Percentiles rank a stretch among this genome's conserved stretches.
Conservation (phyloP, 306 rosid species). For the Bauhinia variegata region DNA sequence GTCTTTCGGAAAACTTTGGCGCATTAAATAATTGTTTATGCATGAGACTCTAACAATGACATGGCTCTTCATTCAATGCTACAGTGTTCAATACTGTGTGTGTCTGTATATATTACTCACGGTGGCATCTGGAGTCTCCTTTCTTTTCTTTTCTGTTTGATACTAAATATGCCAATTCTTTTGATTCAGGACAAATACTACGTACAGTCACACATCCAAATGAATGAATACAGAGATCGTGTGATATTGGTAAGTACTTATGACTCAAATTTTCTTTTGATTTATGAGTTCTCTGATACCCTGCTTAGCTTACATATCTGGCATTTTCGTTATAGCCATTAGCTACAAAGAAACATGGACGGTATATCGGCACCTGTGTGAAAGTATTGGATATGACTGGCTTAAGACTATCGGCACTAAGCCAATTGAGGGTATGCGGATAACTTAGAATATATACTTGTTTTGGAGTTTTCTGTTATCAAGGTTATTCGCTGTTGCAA, state of each 20-base stretch:
- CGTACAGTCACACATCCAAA: conserved; percentile 92
- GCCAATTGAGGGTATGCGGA: conserved; percentile 74
- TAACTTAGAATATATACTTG: not conserved
- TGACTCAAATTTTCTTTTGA: conserved; percentile 15
- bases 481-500: not conserved
- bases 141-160: conserved; percentile 19
- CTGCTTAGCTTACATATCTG: conserved; percentile 34
- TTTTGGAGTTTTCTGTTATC: not conserved
- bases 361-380: conserved; percentile 76
- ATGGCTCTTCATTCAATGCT: conserved; percentile 14
- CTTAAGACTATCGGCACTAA: conserved; percentile 82
- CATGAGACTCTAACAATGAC: conserved; percentile 10
- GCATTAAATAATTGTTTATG: conserved; percentile 7
- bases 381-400: conserved; percentile 97
- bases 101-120: conserved; percentile 2
- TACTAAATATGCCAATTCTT: conserved; percentile 18
- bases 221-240: conserved; percentile 92
- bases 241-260: conserved; percentile 70
- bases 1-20: conserved; percentile 8
- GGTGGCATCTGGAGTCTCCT: not conserved
- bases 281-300: not conserved
- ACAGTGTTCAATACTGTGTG: conserved; percentile 11
- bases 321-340: conserved; percentile 60
- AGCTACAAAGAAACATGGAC: conserved; percentile 70
- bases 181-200: conserved; percentile 75